Conservation (phyloP, 495 filamentous ascomycete genomes). For the Lepidopterella palustris region DNA sequence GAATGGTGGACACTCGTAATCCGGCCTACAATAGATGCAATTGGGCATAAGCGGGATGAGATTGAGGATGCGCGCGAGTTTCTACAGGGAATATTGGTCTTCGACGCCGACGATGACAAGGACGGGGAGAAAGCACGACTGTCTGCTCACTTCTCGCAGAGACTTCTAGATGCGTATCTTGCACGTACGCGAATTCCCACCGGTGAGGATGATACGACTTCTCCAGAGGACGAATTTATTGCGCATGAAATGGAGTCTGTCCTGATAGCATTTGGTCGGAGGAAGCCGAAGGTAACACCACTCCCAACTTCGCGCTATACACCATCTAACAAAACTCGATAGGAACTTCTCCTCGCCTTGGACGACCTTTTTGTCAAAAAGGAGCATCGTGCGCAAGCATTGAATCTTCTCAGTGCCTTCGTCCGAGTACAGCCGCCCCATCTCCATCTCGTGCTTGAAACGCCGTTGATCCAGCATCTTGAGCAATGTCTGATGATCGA, state of each 20-base stretch:
- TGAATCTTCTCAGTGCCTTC: conserved; percentile 58
- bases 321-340: conserved; percentile 21
- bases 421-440: conserved; percentile 63
- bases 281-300: conserved; percentile 54
- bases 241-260: conserved; percentile 45
- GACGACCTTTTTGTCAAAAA: conserved; percentile 54
- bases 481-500: conserved; percentile 64
- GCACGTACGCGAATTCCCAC: conserved; percentile 42
- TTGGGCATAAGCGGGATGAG: conserved; percentile 52
- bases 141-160: conserved; percentile 44
- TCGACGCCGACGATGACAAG: conserved; percentile 50
- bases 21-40: conserved; percentile 49
- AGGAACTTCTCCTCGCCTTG: conserved; percentile 56
- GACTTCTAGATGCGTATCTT: conserved; percentile 55
- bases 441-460: conserved; percentile 60
- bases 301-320: not conserved
- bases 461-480: conserved; percentile 58
- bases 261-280: conserved; percentile 56
- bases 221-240: conserved; percentile 43
- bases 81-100: conserved; percentile 51
- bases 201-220: conserved; percentile 37
- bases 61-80: conserved; percentile 51
- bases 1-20: conserved; percentile 65
- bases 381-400: conserved; percentile 49
- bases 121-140: conserved; percentile 37